Base-by-base conservation (phyloP, 2,329 filamentous ascomycete species). In the Blumeriella jaapii region DNA sequence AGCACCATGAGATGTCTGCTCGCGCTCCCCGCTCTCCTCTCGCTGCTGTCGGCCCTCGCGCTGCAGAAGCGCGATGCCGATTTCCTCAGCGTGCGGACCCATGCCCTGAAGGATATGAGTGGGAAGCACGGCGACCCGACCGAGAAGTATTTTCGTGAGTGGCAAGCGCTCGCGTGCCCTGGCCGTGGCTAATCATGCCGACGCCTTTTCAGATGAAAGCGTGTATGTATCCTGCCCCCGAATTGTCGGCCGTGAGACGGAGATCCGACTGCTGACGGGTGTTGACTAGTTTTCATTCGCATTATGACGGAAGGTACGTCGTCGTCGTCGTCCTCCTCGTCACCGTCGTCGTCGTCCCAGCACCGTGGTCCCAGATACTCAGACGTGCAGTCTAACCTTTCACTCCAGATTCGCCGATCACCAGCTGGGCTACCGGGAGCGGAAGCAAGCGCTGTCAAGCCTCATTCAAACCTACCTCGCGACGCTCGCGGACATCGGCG, bases 381-480 rank as follows among this genome's bases (percentile, higher is more conserved):
- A n/a, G n/a, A n/a, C n/a, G n/a, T n/a, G n/a, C n/a, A n/a, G n/a
- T n/a, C n/a, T n/a, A 37, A 28, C 1, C 13, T 32, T 10, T 3
- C 8, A 12, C 15, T 14, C 20, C 25, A 55, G 49, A 36, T 69
- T 64, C 40, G 56, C 59, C 29, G 50, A 53, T 10, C 47, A 55
- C 14, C 45, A 55, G n/a, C 56, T 69, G 13, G 53, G 55, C 3
- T 60, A 62, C 61, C 54, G 60, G 59, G 53, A 52, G 39, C 54
- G 51, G 26, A 51, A 44, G 38, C 34, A 70, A 18, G 74, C 72
- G 6, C 68, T 89, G 40, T 69, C 68, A 29, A 72, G 82, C 55
- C 74, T 91, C 49, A 71, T 86, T 44, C 73, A 78, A 46, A 78
- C 82, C 32, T 91, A 89, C 59, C 67, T 91, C 31, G 64, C 68